Evolutionary conservation across 2,329 filamentous ascomycete genomes (phyloP), one percentile per base, ranked within the genome.

Genomic region (Erysiphe pulchra): DNA sequence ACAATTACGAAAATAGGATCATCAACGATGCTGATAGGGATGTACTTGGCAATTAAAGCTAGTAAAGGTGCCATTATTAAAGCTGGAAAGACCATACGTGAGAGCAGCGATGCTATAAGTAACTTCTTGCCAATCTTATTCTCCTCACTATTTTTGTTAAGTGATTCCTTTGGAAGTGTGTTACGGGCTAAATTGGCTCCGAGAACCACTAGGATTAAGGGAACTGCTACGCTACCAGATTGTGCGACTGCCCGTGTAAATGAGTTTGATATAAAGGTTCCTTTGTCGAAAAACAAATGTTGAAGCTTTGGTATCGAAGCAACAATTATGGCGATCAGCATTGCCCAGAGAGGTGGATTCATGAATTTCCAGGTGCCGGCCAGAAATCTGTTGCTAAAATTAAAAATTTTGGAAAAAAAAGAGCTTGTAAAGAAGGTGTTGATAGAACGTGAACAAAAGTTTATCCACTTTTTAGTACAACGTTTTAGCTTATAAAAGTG

Each of bases 1-100:
- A 98, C 90, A 53, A 98, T 83, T 53, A 98, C 77, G 61, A 98
- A 98, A 55, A 98, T 98, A 10, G 90, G 90, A 58, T 98, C 90
- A 59, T 92, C 90, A 32, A 98, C 67, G 54, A 98, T 95, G 65
- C 82, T 92, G 56, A 98, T 71, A 2, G 84, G 84, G 24, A 93
- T 73, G 57, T 78, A 94, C 59, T 94, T 95, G 48, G 90, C 90
- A 41, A 80, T 71, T 14, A 95, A 51, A 0, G 87, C 87, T 33
- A 98, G 65, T 41, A 95, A 65, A 2, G 90, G 90, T 0, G 85
- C 82, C 83, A 95, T 95, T 60, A 94, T 72, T 37, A 92, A 56
- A 0, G 83, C 93, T 1, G 90, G 90, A 4, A 98, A 68, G 7
- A 95, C 60, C 90, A 98, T 98, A 44, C 90, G 80, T 55, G 81